Evolutionary conservation across 2,329 filamentous ascomycete species (phyloP), one percentile per base, ranked within the genome.

Genomic region (Cordyceps militaris): DNA sequence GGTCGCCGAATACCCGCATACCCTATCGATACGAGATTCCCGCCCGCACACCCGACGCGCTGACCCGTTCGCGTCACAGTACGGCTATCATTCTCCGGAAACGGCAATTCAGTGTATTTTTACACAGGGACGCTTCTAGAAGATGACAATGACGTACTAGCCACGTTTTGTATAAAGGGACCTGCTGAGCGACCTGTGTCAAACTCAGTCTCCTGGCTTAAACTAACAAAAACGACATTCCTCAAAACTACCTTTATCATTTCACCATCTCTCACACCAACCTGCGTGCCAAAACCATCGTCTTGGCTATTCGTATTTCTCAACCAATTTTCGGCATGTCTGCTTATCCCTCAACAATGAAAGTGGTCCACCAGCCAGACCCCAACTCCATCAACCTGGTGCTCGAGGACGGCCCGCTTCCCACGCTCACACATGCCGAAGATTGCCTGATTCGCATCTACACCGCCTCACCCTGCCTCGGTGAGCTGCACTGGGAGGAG

Each of bases 371-470:
- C 47, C 65, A 67, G 52, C 62, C 62, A 1, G 62, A 67, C 51
- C 57, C 60, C 28, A 57, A 62, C 6, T 63, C 61, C 26, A 34
- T 43, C 47, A 49, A 60, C 2, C 63, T 68, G 23, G 52, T 57
- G 5, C 61, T 66, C 28, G 46, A 56, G 3, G 48, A 63, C 2
- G 61, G 60, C 19, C 62, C 66, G 9, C 19, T 69, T 14, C 69
- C 68, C 23, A 50, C 52, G 16, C 62, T 61, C 6, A 43, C 57
- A 10, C 56, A 61, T 4, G 58, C 65, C 4, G 56, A 65, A 23
- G 66, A 69, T 16, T 61, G 66, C 56, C 63, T 73, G 38, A 63
- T 74, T 58, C 66, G 66, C 42, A 65, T 71, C 30, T 65, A 68
- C 28, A 66, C 70, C 21, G 71, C 70, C 1, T 61, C 70, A 14